phyloP scores from a whole-genome alignment of 169 alveolate genomes.

The Cryptosporidium canis region DNA sequence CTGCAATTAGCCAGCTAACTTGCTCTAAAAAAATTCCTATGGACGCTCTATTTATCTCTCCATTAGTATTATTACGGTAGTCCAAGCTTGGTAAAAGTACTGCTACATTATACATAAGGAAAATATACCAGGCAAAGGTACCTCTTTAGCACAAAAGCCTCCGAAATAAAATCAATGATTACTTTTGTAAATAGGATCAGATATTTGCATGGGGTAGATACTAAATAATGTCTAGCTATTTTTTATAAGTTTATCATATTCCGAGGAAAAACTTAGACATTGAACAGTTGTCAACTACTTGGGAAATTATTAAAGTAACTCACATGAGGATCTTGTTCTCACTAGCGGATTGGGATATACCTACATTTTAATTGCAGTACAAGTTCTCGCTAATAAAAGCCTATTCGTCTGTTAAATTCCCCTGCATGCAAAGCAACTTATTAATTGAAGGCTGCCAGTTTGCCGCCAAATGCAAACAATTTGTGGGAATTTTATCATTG shows the following conservation, averaged over 20 bases:
- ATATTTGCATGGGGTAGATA: not conserved
- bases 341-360: too few species aligned
- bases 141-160: not conserved
- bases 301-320: too few species aligned
- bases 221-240: not conserved
- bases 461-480: slow-evolving; percentile 3
- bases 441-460: not conserved
- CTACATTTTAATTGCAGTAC: too few species aligned
- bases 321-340: too few species aligned
- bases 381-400: too few species aligned
- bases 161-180: not conserved
- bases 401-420: not conserved
- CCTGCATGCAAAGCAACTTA: not conserved
- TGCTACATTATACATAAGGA: slow-evolving; percentile 67
- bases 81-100: slow-evolving; percentile 66
- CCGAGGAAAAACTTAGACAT: not conserved
- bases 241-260: slow-evolving; percentile 22
- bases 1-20: slow-evolving; percentile 42
- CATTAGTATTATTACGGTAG: slow-evolving; percentile 59
- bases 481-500: not conserved
- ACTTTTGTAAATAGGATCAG: not conserved
- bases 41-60: slow-evolving; percentile 57
- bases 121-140: not conserved
- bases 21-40: slow-evolving; percentile 56
- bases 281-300: not conserved